These are phyloP conservation scores for Fomes fomentarius DNA, from an alignment of 1,284 basidiomycete genomes.

Conservation along the genomic window DNA sequence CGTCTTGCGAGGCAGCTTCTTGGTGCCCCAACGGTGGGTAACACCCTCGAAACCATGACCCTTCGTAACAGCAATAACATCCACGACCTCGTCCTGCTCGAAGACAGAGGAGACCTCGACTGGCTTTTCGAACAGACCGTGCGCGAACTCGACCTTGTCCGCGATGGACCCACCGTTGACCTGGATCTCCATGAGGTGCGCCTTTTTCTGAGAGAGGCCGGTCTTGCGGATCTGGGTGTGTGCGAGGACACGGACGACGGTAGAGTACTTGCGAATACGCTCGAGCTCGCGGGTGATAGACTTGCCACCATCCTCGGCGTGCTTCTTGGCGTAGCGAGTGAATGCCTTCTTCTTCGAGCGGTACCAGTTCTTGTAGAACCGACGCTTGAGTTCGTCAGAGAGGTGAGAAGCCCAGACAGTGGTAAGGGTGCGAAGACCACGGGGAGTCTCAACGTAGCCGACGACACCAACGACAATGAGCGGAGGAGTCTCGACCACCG, in stretches of 20 bases:
- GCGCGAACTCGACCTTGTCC: constrained; percentile 98
- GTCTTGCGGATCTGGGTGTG: constrained; percentile 99
- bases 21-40: constrained; percentile 98
- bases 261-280: constrained; percentile 99
- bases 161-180: constrained; percentile 97
- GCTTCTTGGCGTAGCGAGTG: constrained; percentile 99
- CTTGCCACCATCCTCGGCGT: constrained; percentile 94
- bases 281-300: constrained; percentile 95
- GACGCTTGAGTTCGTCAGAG: constrained; percentile 93
- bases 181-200: constrained; percentile 99
- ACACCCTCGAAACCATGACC: constrained; percentile 99
- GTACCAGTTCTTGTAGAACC: constrained; percentile 99
- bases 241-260: constrained; percentile 98
- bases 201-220: constrained; percentile 98
- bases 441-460: constrained; percentile 99
- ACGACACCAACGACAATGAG: constrained; percentile 98
- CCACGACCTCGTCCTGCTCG: constrained; percentile 96
- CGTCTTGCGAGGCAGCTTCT: constrained; percentile 98
- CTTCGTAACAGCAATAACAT: constrained; percentile 98
- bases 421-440: constrained; percentile 89
- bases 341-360: constrained; percentile 99
- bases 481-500: constrained; percentile 96
- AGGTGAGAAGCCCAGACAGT: constrained; percentile 87
- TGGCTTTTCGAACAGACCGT: constrained; percentile 97
- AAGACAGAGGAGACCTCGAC: constrained; percentile 88